Evolutionary conservation across 225 moss, liverwort and hornwort species (phyloP).

Genomic region (Physcomitrium patens): DNA sequence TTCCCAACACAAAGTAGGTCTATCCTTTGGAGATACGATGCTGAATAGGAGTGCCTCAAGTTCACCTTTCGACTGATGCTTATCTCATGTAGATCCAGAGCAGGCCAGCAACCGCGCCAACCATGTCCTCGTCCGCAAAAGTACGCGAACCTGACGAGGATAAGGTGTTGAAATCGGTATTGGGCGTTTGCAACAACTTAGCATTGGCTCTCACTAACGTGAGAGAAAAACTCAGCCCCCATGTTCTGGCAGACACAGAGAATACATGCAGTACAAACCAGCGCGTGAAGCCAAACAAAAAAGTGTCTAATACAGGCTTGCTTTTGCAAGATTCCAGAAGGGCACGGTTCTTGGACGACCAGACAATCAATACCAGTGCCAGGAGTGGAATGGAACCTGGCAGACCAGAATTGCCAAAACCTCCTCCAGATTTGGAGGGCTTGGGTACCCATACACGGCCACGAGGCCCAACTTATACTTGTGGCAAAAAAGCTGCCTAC

Average conservation of each 20-base stretch:
- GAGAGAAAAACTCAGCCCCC: slow-evolving; percentile 31
- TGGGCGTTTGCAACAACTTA: slow-evolving; percentile 44
- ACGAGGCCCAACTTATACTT: slow-evolving; percentile 5
- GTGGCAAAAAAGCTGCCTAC: slow-evolving; percentile 4
- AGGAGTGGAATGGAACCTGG: slow-evolving; percentile 1
- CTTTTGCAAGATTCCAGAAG: slow-evolving; percentile 10
- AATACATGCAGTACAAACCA: slow-evolving; percentile 8
- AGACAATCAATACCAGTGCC: slow-evolving; percentile 21
- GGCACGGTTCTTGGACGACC: slow-evolving; percentile 2
- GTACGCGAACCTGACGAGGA: slow-evolving; percentile 24
- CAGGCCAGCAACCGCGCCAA: slow-evolving; percentile 15
- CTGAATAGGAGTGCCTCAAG: no score
- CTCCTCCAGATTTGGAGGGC: slow-evolving; percentile 9
- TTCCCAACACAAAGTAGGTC: no score
- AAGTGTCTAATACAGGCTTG: slow-evolving; percentile 1
- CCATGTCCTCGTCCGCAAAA: slow-evolving; percentile 4
- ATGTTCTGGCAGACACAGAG: slow-evolving; percentile 12
- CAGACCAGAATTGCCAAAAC: slow-evolving; percentile 1
- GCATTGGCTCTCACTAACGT: slow-evolving; percentile 32
- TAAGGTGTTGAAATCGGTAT: slow-evolving; percentile 25
- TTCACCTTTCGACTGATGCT: not conserved
- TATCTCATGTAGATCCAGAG: slow-evolving; percentile 28
- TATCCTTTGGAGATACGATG: no score
- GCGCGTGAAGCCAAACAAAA: slow-evolving; percentile 17
- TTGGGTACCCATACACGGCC: slow-evolving; percentile 24